A percentile compares a stretch with the other conserved stretches of the same genome.
Evolutionary conservation across 2,329 filamentous ascomycete genomes (phyloP).

Genomic region (Coniochaeta prunicola): DNA sequence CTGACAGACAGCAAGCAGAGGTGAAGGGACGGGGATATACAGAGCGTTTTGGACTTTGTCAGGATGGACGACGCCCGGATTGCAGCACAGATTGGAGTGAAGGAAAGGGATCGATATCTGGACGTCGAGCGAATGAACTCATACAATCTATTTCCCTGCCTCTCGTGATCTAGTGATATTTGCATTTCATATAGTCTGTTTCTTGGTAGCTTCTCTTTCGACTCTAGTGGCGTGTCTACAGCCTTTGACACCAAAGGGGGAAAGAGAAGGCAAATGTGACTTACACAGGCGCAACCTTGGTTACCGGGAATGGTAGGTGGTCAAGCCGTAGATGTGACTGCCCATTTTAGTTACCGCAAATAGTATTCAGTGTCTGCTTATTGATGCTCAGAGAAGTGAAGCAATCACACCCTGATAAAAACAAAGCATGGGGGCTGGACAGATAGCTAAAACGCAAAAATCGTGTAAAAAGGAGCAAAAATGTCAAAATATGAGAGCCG

Average conservation of each 20-base stretch:
- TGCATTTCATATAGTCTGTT: neutral
- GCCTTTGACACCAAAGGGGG: neutral
- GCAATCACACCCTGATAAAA: too few relatives aligned
- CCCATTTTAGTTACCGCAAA: too few relatives aligned
- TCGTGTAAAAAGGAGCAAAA: neutral
- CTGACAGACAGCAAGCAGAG: neutral
- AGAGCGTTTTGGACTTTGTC: neutral
- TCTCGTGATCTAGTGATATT: neutral
- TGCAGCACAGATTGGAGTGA: neutral
- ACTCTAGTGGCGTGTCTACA: neutral
- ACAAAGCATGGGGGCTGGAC: too few relatives aligned
- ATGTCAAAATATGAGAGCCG: neutral
- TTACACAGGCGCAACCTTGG: too few relatives aligned
- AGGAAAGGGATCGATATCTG: neutral
- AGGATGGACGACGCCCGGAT: neutral
- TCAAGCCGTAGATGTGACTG: too few relatives aligned
- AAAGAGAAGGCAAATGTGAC: too few relatives aligned
- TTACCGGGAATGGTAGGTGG: too few relatives aligned
- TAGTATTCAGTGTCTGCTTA: too few relatives aligned
- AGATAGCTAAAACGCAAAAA: too few relatives aligned
- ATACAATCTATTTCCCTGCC: neutral
- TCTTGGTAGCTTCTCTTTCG: slow-evolving; percentile 50
- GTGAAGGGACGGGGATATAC: neutral
- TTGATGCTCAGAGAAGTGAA: too few relatives aligned
- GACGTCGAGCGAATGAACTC: neutral